A percentile compares a stretch with the other conserved stretches of the same genome.
These are phyloP conservation scores for Murraya paniculata DNA, from an alignment of 345 rosid species.

Conservation along the genomic window DNA sequence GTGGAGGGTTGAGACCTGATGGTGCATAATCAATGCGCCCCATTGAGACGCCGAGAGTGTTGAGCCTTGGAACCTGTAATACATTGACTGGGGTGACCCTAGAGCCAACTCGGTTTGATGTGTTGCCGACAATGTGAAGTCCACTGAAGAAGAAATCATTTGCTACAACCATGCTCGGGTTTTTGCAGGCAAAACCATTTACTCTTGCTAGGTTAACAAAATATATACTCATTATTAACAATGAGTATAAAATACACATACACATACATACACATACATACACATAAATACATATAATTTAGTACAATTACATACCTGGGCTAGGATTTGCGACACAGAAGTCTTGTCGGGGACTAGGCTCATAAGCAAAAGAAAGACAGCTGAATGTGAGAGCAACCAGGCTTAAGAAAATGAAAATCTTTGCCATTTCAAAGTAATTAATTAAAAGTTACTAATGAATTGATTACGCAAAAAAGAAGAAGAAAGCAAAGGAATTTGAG, in stretches of 20 bases:
- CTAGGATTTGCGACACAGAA: conserved; percentile 24
- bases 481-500: neutral
- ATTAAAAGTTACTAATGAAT: neutral
- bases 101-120: conserved; percentile 6
- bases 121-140: conserved; percentile 19
- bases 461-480: neutral
- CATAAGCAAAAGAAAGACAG: conserved; percentile 13
- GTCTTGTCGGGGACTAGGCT: conserved; percentile 29
- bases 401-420: conserved; percentile 1
- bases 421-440: neutral
- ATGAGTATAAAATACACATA: too few relatives aligned
- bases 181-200: conserved; percentile 13
- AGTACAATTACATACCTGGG: conserved; percentile 2
- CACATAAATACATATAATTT: too few relatives aligned
- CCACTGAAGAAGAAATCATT: conserved; percentile 22
- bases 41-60: conserved; percentile 1
- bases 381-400: neutral
- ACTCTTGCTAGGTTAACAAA: neutral
- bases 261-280: too few relatives aligned
- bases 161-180: neutral
- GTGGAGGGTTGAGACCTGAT: conserved; percentile 16
- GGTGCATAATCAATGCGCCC: conserved; percentile 9
- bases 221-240: neutral
- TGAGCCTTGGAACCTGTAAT: conserved; percentile 4
- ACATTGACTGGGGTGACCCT: conserved; percentile 10